These are phyloP conservation scores for Globisporangium perplexum DNA, from an alignment of 352 stramenopile species.

Conservation along the genomic window DNA sequence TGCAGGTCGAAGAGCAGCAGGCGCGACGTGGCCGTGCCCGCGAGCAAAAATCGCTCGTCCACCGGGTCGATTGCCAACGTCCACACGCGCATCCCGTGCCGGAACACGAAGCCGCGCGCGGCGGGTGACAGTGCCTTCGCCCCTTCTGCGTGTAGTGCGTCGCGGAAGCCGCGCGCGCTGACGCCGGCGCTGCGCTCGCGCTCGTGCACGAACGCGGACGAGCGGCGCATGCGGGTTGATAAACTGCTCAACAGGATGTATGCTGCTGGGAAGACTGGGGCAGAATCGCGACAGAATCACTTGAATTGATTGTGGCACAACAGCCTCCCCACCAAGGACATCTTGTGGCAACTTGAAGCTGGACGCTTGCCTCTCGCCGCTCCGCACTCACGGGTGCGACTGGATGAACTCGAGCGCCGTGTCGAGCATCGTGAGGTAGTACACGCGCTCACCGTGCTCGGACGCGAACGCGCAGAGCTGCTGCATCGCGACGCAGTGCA, in stretches of 20 bases:
- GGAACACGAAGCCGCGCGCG: constrained; percentile 55
- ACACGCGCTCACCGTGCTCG: constrained; percentile 25
- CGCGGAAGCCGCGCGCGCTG: constrained; percentile 26
- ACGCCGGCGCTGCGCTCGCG: constrained; percentile 48
- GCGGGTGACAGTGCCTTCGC: constrained; percentile 20
- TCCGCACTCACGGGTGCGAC: not conserved
- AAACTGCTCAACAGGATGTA: not conserved
- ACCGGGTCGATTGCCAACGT: constrained; percentile 50
- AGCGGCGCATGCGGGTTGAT: not conserved
- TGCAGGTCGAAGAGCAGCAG: constrained; percentile 61
- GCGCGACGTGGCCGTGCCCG: constrained; percentile 49
- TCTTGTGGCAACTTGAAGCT: no score
- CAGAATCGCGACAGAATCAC: no score
- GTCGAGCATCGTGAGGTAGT: constrained; percentile 47
- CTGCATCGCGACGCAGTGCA: constrained; percentile 19
- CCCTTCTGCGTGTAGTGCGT: constrained; percentile 26
- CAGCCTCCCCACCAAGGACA: no score
- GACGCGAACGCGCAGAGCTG: constrained; percentile 25
- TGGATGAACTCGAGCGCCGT: constrained; percentile 24
- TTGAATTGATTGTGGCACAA: no score
- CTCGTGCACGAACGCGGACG: constrained; percentile 47
- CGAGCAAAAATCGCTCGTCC: constrained; percentile 52
- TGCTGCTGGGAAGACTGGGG: no score
- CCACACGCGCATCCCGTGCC: constrained; percentile 52
- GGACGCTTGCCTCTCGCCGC: no score